Conservation (phyloP, 2,329 filamentous ascomycete genomes). For the Neonectria ditissima region DNA sequence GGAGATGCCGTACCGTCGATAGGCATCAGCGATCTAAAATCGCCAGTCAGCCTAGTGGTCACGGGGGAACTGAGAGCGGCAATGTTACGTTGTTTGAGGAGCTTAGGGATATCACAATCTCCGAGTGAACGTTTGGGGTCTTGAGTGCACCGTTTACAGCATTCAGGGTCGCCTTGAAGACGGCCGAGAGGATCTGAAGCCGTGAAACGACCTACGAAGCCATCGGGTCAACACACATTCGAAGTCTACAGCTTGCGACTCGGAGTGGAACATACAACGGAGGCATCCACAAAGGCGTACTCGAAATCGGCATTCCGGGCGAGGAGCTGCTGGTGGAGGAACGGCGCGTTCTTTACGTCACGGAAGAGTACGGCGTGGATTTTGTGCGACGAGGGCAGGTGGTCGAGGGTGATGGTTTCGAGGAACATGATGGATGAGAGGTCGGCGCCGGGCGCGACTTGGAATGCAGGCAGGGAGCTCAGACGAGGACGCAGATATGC, state of each 20-base stretch:
- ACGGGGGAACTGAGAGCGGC: not conserved
- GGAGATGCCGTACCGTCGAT: slow-evolving; percentile 86
- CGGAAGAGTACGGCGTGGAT: slow-evolving; percentile 82
- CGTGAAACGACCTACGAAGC: slow-evolving; percentile 73
- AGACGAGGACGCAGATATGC: not conserved
- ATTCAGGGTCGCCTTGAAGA: slow-evolving; percentile 81
- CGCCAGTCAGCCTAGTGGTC: slow-evolving; percentile 23
- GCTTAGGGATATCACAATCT: slow-evolving; percentile 84
- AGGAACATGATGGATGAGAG: slow-evolving; percentile 59
- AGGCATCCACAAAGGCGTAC: slow-evolving; percentile 93
- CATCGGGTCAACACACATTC: slow-evolving; percentile 18
- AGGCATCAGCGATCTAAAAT: slow-evolving; percentile 87
- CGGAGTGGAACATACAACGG: slow-evolving; percentile 66
- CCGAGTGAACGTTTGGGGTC: slow-evolving; percentile 89
- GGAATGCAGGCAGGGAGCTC: not conserved
- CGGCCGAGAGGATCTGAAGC: slow-evolving; percentile 78
- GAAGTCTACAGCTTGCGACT: slow-evolving; percentile 8
- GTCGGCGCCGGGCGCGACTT: not conserved
- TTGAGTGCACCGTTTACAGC: slow-evolving; percentile 72
- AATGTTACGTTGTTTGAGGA: slow-evolving; percentile 80
- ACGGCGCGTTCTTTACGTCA: slow-evolving; percentile 80
- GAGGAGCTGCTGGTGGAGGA: slow-evolving; percentile 86
- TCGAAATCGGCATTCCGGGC: slow-evolving; percentile 86
- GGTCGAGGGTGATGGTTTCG: slow-evolving; percentile 78
- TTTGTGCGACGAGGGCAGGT: slow-evolving; percentile 75